Evolutionary conservation across 441 rosid species (phyloP), one percentile per base, ranked within the genome.

Genomic region (Omphalea diandra): DNA sequence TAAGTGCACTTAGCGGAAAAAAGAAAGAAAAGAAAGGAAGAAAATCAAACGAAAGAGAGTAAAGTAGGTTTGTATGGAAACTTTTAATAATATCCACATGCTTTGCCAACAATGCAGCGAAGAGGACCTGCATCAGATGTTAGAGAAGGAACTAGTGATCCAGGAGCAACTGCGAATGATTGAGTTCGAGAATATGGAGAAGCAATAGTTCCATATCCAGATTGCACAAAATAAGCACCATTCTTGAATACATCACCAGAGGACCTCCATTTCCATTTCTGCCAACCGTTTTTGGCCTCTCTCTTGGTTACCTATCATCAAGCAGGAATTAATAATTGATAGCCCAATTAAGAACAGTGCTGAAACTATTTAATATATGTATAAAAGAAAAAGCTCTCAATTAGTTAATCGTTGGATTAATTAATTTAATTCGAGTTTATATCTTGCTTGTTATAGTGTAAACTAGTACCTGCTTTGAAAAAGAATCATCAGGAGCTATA

Each of bases 221-320:
- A 93, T n/a, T 88, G 83, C 58, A 91, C 83, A 80, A 93, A 93
- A 76, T 78, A 91, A 67, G 97, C 98, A 11, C 94, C 97, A 49
- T 93, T 93, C 62, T 76, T 80, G 70, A 93, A 76, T 68, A 89
- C 72, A 76, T 93, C 97, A 33, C 83, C 86, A 65, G 88, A 93
- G 7, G 97, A 87, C 74, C 95, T 83, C 98, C 98, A 93, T 38
- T 90, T 90, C 98, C 98, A 93, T 71, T 75, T 58, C 80, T 80
- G 82, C 98, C 98, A 90, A 1, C 74, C 71, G 62, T 78, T 46
- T 0, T 56, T 36, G 27, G 75, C 76, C 50, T 87, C 96, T 76
- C 97, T 85, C 83, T 93, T 90, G 2, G 98, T 93, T 40, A 93
- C 94, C 96, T 91, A 78, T 63, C 12, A 36, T 18, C 41, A 22